Percentiles rank a stretch among this genome's conserved stretches.
These are phyloP conservation scores for Verbena officinalis DNA, from an alignment of 257 asterid genomes.

Conservation along the genomic window DNA sequence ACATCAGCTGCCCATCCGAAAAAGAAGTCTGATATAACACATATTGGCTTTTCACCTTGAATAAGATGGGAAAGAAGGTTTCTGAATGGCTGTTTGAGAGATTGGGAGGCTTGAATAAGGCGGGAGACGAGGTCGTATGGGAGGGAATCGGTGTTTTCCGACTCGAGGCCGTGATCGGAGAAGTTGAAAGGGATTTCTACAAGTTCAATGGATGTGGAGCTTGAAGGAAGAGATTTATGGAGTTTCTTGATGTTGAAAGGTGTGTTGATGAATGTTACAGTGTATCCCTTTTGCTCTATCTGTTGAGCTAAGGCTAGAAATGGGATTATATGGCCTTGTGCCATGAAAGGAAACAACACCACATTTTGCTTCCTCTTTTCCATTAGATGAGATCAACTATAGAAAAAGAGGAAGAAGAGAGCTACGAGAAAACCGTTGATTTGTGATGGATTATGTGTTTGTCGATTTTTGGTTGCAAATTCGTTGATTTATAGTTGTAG, in stretches of 20 bases:
- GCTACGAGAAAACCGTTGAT: no score
- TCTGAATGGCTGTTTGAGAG: conserved; percentile 40
- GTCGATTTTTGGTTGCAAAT: no score
- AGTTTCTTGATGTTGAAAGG: conserved; percentile 59
- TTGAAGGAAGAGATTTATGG: conserved; percentile 31
- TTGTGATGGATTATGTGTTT: no score
- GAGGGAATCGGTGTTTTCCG: conserved; percentile 44
- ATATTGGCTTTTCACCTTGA: conserved; percentile 43
- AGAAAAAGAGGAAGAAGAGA: no score
- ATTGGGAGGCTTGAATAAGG: conserved; percentile 41
- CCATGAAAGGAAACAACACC: conserved; percentile 39
- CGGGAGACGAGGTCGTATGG: conserved; percentile 41
- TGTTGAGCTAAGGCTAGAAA: conserved; percentile 34
- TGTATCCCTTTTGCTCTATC: conserved; percentile 6
- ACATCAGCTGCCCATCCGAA: conserved; percentile 63
- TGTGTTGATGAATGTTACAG: conserved; percentile 32
- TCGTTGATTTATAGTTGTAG: no score
- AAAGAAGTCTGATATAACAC: conserved; percentile 55
- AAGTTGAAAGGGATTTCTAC: conserved; percentile 52
- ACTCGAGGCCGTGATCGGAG: conserved; percentile 58
- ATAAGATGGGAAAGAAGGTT: conserved; percentile 32
- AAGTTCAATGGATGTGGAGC: conserved; percentile 43
- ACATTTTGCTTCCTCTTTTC: conserved; percentile 24
- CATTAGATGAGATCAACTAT: conserved; percentile 36
- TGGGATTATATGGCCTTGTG: conserved; percentile 24